Evolutionary conservation across 179 eudicot genomes (phyloP), one percentile per base, ranked within the genome.

Genomic region (Heliamphora pulchella): DNA sequence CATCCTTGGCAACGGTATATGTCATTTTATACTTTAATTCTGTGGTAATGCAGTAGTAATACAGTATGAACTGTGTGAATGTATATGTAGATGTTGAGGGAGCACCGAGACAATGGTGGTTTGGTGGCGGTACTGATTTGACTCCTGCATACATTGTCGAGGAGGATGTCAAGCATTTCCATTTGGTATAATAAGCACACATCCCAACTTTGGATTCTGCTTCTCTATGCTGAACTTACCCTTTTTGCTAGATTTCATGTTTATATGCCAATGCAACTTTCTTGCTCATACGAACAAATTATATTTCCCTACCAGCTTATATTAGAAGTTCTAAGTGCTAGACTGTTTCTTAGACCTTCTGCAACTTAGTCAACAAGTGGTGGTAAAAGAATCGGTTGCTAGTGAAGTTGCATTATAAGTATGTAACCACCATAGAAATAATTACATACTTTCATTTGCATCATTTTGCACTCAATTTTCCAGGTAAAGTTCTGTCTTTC

Each of bases 81-180:
- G 53, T 2, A 14, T 7, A 46, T 78, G 80, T 88, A 95, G 97
- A 95, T 87, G 84, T 88, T 84, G 93, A 97, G 57, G 98, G 98
- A 86, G 98, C 97, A 75, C 98, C 98, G 51, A 91, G 96, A 71
- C 90, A 90, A 58, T 95, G 98, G 98, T 95, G 98, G 98, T 95
- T 95, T 89, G 98, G 99, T 82, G 97, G 99, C 58, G 99, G 99
- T 78, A 96, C 99, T 46, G 99, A 96, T 90, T 86, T 89, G 73
- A 94, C 98, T 54, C 98, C 98, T 69, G 91, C 98, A 71, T 96
- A 96, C 87, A 90, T 96, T 79, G 90, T 91, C 82, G 99, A 93
- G 86, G 99, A 96, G 84, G 99, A 96, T 86, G 99, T 96, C 71
- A 91, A 83, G 88, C 98, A 96, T 83, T 96, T 94, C 83, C 99